phyloP scores from a whole-genome alignment of 2,329 filamentous ascomycete genomes.

The Ophiostoma sp. region DNA sequence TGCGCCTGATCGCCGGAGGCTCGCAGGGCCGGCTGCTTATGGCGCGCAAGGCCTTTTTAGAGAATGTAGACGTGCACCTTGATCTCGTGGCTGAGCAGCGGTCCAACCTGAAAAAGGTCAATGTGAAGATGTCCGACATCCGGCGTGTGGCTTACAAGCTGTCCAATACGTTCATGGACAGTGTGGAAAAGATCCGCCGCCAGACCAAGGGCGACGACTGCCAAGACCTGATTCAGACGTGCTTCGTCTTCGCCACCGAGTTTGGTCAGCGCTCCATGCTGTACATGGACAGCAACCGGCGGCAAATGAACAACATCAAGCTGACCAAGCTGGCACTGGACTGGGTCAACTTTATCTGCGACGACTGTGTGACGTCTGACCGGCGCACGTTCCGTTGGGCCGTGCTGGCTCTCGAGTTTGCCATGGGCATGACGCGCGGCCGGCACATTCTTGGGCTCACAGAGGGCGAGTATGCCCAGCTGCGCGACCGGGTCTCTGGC shows the following conservation, averaged over 20 bases:
- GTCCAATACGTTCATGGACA: slow-evolving; percentile 98
- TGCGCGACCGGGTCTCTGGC: slow-evolving; percentile 84
- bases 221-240: slow-evolving; percentile 94
- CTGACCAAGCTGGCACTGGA: slow-evolving; percentile 88
- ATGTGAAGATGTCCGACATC: slow-evolving; percentile 84
- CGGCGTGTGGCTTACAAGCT: slow-evolving; percentile 94
- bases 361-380: slow-evolving; percentile 91
- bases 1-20: slow-evolving; percentile 83
- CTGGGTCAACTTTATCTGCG: slow-evolving; percentile 97
- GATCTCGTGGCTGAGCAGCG: slow-evolving; percentile 87
- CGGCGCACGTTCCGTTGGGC: slow-evolving; percentile 97
- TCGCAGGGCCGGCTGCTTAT: slow-evolving; percentile 71
- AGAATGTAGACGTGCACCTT: slow-evolving; percentile 75
- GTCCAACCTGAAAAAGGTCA: slow-evolving; percentile 89
- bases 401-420: slow-evolving; percentile 88
- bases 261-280: slow-evolving; percentile 92
- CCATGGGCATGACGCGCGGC: slow-evolving; percentile 93
- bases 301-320: slow-evolving; percentile 96
- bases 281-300: slow-evolving; percentile 91
- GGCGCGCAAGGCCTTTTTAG: slow-evolving; percentile 71
- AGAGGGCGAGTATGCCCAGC: slow-evolving; percentile 75
- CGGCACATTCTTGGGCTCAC: slow-evolving; percentile 88
- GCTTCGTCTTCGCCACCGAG: slow-evolving; percentile 97
- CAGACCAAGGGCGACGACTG: slow-evolving; percentile 81
- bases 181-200: slow-evolving; percentile 83